Base-by-base conservation (phyloP, 768 basidiomycete species). In the Coprinopsis sp. region DNA sequence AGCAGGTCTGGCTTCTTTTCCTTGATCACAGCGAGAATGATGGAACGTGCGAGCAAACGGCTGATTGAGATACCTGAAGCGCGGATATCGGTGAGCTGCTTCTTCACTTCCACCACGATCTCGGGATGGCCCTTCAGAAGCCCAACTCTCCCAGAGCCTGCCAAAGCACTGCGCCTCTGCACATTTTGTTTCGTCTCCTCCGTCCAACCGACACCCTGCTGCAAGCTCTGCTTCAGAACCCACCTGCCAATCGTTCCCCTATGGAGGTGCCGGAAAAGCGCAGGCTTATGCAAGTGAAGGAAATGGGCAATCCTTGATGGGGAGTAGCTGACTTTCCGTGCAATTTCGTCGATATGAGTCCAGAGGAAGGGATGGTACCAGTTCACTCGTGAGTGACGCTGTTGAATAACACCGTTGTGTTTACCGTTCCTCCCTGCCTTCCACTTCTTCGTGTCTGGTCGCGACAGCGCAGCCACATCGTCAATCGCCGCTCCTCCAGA, bases 351-450 rank as follows among this genome's bases (percentile, higher is more conserved):
- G 30, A 59, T 59, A 6, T 4, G 14, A 1, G 13, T 7, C 43
- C 44, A 59, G 16, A 59, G 37, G 40, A 57, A 53, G 2, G 56
- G 58, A 33, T 59, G 53, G 24, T 34, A 59, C 58, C 58, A 57
- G 30, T 55, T 57, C 0, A 52, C 49, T 2, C 51, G 37, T 21
- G 23, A 1, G 4, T 42, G 46, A 2, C 33, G 16, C 2, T 33
- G 34, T 34, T 53, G 51, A 6, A 52, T 24, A 1, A 46, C 50
- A n/a, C 58, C 58, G 12, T 46, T 40, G 33, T 40, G 27, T 19
- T 23, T 51, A 14, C 55, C 44, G 21, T 29, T 44, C 13, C 54
- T 18, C 21, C 16, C 37, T 18, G 33, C 39, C 2, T 2, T 22
- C 37, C 49, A 54, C n/a, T n/a, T n/a, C 10, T 11, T 40, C 23